phyloP scores from a whole-genome alignment of 305 asterid species.

The Solanum hybrid region DNA sequence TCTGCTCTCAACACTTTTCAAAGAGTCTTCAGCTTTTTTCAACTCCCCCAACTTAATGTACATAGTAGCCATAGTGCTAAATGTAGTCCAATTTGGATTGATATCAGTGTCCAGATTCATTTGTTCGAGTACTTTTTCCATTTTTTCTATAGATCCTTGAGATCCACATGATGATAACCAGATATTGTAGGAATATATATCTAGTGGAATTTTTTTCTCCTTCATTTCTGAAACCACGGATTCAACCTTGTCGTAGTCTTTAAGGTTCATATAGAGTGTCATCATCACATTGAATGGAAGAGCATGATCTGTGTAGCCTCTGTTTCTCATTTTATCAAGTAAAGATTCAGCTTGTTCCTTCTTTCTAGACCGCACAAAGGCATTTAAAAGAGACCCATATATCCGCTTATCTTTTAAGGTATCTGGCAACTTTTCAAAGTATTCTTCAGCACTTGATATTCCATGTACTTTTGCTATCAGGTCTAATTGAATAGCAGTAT shows the following conservation, averaged over 20 bases:
- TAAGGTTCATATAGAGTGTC: conserved; percentile 77
- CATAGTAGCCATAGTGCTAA: conserved; percentile 72
- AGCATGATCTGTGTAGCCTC: conserved; percentile 54
- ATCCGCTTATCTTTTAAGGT: conserved; percentile 64
- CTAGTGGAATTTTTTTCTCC: conserved; percentile 49
- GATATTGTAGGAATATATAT: conserved; percentile 71
- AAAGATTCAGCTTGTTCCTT: conserved; percentile 72
- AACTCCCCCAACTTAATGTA: conserved; percentile 45
- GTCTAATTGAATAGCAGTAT: conserved; percentile 84
- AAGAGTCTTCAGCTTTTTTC: conserved; percentile 53
- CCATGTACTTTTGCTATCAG: conserved; percentile 77
- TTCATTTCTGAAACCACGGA: conserved; percentile 54
- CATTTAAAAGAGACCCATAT: conserved; percentile 77
- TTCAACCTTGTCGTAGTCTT: conserved; percentile 55
- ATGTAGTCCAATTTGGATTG: conserved; percentile 78
- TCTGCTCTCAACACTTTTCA: conserved; percentile 53
- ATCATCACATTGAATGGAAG: conserved; percentile 89
- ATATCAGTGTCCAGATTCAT: conserved; percentile 52
- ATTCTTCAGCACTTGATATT: conserved; percentile 65
- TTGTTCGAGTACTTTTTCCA: conserved; percentile 56
- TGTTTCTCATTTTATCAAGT: conserved; percentile 49
- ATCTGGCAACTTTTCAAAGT: conserved; percentile 56
- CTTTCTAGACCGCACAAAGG: conserved; percentile 54
- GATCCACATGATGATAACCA: conserved; percentile 67
- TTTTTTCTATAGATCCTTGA: conserved; percentile 46